Conservation (phyloP, 352 stramenopile genomes). For the Pythium vanterpoolii region DNA sequence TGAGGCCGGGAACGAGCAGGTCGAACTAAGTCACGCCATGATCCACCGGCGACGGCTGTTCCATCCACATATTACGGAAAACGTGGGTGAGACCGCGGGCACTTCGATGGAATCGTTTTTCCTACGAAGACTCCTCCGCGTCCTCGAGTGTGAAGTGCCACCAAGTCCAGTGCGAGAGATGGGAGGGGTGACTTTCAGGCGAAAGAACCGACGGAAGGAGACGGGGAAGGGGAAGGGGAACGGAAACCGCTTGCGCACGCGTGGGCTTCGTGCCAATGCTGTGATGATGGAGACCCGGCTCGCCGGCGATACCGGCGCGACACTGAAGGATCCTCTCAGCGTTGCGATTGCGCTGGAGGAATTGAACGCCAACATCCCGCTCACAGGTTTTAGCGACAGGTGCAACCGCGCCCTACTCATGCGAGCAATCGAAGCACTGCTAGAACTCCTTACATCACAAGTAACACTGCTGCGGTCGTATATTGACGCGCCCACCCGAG, state of each 20-base stretch:
- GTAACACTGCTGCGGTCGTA: slow-evolving; percentile 9
- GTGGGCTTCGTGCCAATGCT: slow-evolving; percentile 4
- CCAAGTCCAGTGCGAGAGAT: background rate
- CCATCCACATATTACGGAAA: slow-evolving; percentile 45
- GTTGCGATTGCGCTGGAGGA: slow-evolving; percentile 21
- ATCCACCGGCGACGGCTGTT: slow-evolving; percentile 59
- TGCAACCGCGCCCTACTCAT: slow-evolving; percentile 17
- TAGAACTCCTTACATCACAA: slow-evolving; percentile 16
- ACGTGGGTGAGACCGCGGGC: slow-evolving; percentile 23
- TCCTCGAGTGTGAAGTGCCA: background rate
- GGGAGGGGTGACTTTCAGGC: background rate
- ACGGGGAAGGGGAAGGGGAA: background rate
- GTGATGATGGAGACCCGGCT: slow-evolving; percentile 33
- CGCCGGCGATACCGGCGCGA: slow-evolving; percentile 32
- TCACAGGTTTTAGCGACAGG: slow-evolving; percentile 16
- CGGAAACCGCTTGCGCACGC: background rate
- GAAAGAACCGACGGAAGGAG: background rate
- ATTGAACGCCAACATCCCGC: slow-evolving; percentile 23
- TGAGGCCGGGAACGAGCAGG: slow-evolving; percentile 52
- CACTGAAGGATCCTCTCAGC: slow-evolving; percentile 22
- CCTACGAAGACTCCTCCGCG: slow-evolving; percentile 46
- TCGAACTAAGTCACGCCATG: slow-evolving; percentile 34
- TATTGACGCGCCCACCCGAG: background rate
- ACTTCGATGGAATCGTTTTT: slow-evolving; percentile 54
- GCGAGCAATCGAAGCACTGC: slow-evolving; percentile 11